Conservation (phyloP, 768 basidiomycete genomes). For the Collybia nuda region DNA sequence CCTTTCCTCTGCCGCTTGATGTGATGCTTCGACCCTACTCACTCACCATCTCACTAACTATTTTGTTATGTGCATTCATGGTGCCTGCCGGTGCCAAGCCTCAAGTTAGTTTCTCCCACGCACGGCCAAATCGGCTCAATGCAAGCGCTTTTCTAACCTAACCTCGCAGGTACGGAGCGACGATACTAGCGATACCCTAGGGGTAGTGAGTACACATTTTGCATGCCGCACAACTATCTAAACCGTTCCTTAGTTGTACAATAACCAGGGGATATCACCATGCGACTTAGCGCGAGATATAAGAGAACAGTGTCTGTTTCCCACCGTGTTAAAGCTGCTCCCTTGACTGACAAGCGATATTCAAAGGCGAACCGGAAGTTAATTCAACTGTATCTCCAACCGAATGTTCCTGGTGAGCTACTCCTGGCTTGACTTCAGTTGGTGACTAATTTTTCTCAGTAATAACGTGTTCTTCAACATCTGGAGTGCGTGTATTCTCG, state of each 20-base stretch:
- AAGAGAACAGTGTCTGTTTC: constrained; percentile 6
- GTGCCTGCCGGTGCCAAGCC: neutral
- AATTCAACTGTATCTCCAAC: constrained; percentile 3
- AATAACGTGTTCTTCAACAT: constrained; percentile 28
- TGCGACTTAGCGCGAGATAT: constrained; percentile 5
- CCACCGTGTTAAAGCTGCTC: neutral
- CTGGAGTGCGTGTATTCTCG: constrained; percentile 21
- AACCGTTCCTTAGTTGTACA: constrained; percentile 4
- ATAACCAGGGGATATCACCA: constrained; percentile 7
- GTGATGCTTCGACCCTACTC: neutral
- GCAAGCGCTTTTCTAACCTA: neutral
- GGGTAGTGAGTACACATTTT: neutral
- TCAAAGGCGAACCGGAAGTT: neutral
- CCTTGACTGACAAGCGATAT: neutral
- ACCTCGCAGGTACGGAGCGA: neutral
- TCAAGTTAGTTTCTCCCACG: constrained; percentile 4
- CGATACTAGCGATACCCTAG: neutral
- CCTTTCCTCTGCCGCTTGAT: neutral
- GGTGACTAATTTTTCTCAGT: constrained; percentile 15
- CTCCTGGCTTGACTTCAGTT: constrained; percentile 1
- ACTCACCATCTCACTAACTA: neutral
- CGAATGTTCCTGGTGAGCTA: constrained; percentile 18
- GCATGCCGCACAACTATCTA: neutral
- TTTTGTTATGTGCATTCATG: neutral
- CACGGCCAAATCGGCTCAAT: neutral